Conservation (phyloP, 345 rosid genomes). For the Anacardium occidentale region DNA sequence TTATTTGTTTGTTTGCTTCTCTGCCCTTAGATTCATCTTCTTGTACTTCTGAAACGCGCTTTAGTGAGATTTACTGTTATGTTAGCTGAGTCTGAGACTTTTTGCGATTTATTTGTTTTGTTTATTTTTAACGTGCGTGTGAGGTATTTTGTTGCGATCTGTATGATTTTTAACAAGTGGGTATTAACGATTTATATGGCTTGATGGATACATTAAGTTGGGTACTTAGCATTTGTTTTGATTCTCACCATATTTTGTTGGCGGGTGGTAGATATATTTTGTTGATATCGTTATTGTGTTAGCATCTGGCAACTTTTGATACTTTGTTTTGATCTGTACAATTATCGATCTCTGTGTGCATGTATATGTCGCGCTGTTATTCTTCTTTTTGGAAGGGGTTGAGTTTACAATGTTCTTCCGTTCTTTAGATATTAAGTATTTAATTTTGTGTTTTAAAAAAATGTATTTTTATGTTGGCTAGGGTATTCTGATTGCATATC, state of each 20-base stretch:
- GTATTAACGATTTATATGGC: not conserved
- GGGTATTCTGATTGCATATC: not conserved
- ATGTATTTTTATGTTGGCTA: not conserved
- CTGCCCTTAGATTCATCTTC: not conserved
- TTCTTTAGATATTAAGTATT: not conserved
- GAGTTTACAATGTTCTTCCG: not conserved
- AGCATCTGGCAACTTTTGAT: not conserved
- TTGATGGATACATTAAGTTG: not conserved
- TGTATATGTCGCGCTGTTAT: not conserved
- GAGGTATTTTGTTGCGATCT: not conserved
- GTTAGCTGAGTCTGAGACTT: not conserved
- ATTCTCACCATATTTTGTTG: not conserved
- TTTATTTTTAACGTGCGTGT: too few relatives aligned
- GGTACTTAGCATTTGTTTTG: not conserved
- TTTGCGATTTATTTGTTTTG: not conserved
- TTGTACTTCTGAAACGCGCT: not conserved
- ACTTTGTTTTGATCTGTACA: not conserved
- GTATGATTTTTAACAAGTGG: slow-evolving; percentile 12
- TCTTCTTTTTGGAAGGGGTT: not conserved
- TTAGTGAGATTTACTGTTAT: not conserved
- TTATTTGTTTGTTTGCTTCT: not conserved
- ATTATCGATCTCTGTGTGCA: not conserved
- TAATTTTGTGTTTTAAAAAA: not conserved
- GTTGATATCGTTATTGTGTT: not conserved
- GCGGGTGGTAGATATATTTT: not conserved